phyloP scores from a whole-genome alignment of 192 early-diverging fungal genomes.

The Phlyctochytrium planicorne region DNA sequence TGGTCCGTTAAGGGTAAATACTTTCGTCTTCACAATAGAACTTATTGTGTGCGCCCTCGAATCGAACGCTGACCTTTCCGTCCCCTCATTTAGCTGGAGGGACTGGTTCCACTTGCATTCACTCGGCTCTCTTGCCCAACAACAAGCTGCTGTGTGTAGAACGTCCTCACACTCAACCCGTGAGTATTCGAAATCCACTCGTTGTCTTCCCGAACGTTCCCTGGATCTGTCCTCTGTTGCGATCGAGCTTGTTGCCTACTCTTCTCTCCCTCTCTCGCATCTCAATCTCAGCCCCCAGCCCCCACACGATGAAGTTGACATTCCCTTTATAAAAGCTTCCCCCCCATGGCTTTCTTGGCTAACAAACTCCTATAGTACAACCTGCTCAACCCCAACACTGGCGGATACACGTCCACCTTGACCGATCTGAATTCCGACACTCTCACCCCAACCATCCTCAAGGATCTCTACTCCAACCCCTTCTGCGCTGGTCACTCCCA shows the following conservation, averaged over 20 bases:
- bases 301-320: too few relatives aligned
- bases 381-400: conserved; percentile 15
- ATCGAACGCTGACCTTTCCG: background rate
- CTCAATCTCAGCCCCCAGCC: too few relatives aligned
- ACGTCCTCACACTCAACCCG: conserved; percentile 27
- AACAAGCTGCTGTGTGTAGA: conserved; percentile 25
- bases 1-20: background rate
- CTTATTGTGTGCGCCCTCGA: background rate
- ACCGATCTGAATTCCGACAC: conserved; percentile 12
- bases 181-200: conserved; percentile 1
- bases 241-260: too few relatives aligned
- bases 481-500: conserved; percentile 44
- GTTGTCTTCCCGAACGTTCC: too few relatives aligned
- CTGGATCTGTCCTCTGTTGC: too few relatives aligned
- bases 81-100: conserved; percentile 3
- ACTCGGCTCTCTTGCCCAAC: conserved; percentile 21
- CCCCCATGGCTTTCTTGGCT: too few relatives aligned
- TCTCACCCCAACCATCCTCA: background rate
- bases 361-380: too few relatives aligned
- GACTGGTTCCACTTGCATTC: conserved; percentile 24
- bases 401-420: conserved; percentile 12
- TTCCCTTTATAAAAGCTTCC: background rate
- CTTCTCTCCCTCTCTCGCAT: background rate
- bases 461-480: conserved; percentile 25
- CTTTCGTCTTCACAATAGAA: background rate